Percentiles rank a stretch among this genome's conserved stretches.
Conservation (phyloP, 352 stramenopile genomes). For the Phytophthora syringae region DNA sequence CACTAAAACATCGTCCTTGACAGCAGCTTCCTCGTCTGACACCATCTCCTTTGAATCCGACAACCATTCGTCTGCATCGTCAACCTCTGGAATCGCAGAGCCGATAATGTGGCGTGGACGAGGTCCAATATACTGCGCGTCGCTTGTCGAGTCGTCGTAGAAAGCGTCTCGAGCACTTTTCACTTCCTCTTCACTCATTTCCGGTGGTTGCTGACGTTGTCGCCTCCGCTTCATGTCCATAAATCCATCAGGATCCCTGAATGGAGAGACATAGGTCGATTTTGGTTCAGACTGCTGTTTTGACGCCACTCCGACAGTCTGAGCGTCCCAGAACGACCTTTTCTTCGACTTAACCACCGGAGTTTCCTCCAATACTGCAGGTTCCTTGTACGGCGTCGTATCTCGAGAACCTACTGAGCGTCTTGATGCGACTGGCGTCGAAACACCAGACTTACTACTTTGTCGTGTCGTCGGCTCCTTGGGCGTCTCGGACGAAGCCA, state of each 20-base stretch:
- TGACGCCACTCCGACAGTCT: slow-evolving; percentile 14
- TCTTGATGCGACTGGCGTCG: neutral
- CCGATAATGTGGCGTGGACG: slow-evolving; percentile 52
- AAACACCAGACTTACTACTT: neutral
- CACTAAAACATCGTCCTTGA: neutral
- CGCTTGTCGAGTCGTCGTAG: slow-evolving; percentile 45
- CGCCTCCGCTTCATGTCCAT: slow-evolving; percentile 33
- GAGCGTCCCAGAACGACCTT: slow-evolving; percentile 37
- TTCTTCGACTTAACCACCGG: slow-evolving; percentile 30
- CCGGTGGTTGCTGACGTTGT: slow-evolving; percentile 12
- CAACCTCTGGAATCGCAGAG: slow-evolving; percentile 33
- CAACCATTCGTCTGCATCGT: slow-evolving; percentile 65
- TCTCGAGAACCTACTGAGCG: slow-evolving; percentile 1
- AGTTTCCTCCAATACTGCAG: neutral
- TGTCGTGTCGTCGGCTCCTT: slow-evolving; percentile 3
- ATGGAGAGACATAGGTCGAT: slow-evolving; percentile 64
- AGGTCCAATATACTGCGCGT: slow-evolving; percentile 20
- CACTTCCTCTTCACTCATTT: slow-evolving; percentile 32
- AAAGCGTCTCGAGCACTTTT: slow-evolving; percentile 35
- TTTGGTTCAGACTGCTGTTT: slow-evolving; percentile 1
- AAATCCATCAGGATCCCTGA: slow-evolving; percentile 42
- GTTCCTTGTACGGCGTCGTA: slow-evolving; percentile 4
- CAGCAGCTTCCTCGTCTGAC: slow-evolving; percentile 16
- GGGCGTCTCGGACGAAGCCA: slow-evolving; percentile 19
- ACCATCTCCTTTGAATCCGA: slow-evolving; percentile 61